Percentiles rank a stretch among this genome's conserved stretches.
Evolutionary conservation across 139 green algal species (phyloP).

Genomic region (Chlamydomonas eustigma): DNA sequence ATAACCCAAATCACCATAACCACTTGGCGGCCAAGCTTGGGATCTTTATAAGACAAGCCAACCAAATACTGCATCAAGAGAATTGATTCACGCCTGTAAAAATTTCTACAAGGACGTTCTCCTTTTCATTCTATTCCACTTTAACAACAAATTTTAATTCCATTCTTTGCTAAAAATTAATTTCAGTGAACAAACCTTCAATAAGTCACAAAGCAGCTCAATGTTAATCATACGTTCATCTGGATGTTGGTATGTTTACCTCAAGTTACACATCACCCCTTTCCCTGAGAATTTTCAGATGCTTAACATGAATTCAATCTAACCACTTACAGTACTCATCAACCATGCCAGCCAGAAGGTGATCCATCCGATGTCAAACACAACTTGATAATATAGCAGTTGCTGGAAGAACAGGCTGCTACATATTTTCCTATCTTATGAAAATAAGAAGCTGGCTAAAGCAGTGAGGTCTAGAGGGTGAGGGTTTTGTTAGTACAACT

Average conservation of each 20-base stretch:
- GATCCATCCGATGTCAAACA: conserved; percentile 39
- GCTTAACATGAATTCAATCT: too few species aligned
- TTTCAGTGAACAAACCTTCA: too few species aligned
- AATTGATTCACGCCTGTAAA: too few species aligned
- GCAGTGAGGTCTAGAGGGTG: background rate
- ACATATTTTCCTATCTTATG: conserved; percentile 38
- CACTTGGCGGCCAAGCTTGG: conserved; percentile 43
- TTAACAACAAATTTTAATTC: too few species aligned
- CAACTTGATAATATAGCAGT: conserved; percentile 47
- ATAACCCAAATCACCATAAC: conserved; percentile 49
- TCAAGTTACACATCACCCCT: too few species aligned
- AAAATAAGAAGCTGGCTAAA: background rate
- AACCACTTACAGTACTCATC: conserved; percentile 13
- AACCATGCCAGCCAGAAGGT: conserved; percentile 24
- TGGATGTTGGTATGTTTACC: too few species aligned
- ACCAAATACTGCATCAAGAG: conserved; percentile 45
- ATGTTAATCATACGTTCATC: too few species aligned
- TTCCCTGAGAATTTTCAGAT: too few species aligned
- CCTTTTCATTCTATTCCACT: too few species aligned
- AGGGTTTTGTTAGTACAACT: background rate
- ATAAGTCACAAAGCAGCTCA: too few species aligned
- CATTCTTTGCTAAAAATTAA: too few species aligned
- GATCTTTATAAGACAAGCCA: conserved; percentile 32
- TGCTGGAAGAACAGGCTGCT: conserved; percentile 49
- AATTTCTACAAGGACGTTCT: too few species aligned